phyloP scores from a whole-genome alignment of 208 protist genomes.

The Crithidia sp. region DNA sequence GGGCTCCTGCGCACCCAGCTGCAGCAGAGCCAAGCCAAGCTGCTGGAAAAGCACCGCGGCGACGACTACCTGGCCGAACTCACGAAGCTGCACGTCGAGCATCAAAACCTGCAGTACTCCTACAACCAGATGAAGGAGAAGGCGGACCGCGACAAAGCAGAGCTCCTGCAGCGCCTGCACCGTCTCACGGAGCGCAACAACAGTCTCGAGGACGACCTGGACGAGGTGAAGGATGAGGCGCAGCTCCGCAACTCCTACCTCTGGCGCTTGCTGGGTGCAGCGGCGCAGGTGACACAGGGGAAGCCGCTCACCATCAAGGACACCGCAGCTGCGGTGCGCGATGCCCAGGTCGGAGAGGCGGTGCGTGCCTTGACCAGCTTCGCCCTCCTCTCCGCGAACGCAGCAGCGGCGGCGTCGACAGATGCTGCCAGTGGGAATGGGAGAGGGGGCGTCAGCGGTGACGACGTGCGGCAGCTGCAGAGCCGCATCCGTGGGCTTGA shows the following conservation, averaged over 20 bases:
- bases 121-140: conserved; percentile 57
- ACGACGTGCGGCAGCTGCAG: conserved; percentile 21
- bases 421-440: neutral
- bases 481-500: conserved; percentile 52
- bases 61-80: conserved; percentile 71
- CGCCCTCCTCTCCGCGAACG: conserved; percentile 24
- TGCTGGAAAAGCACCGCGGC: conserved; percentile 57
- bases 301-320: conserved; percentile 27
- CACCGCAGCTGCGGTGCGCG: conserved; percentile 19
- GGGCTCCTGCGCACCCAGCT: conserved; percentile 54
- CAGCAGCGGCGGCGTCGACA: neutral
- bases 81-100: conserved; percentile 66
- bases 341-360: conserved; percentile 46
- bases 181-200: conserved; percentile 45
- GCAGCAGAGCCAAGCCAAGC: conserved; percentile 44
- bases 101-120: conserved; percentile 63
- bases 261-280: conserved; percentile 62
- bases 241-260: conserved; percentile 65
- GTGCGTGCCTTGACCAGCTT: conserved; percentile 52
- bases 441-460: neutral
- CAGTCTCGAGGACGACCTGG: conserved; percentile 60
- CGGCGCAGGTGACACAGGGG: conserved; percentile 49
- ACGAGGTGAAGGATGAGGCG: conserved; percentile 51
- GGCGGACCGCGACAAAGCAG: conserved; percentile 30
- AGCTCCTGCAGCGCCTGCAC: conserved; percentile 26